phyloP scores from a whole-genome alignment of 2,329 filamentous ascomycete species.

The Colletotrichum destructivum region DNA sequence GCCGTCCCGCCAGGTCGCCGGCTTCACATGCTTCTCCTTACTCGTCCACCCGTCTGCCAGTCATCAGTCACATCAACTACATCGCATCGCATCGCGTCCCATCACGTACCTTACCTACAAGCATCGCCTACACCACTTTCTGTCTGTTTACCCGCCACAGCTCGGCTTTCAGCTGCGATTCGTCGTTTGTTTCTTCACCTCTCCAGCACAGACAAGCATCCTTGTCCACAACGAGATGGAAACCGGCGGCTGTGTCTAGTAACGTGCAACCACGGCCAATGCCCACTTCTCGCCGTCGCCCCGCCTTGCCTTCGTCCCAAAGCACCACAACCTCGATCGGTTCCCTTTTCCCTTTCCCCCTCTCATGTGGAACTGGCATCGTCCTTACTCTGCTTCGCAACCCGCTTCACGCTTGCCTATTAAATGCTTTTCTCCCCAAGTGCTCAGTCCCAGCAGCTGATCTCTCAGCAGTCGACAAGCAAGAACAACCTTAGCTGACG shows the following conservation, averaged over 20 bases:
- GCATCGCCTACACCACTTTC: slow-evolving; percentile 14
- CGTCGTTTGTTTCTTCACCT: slow-evolving; percentile 6
- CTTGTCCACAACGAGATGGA: slow-evolving; percentile 26
- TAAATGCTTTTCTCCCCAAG: slow-evolving; percentile 20
- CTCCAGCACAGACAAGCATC: slow-evolving; percentile 17
- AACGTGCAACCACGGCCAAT: slow-evolving; percentile 16
- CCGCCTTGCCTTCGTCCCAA: slow-evolving; percentile 5
- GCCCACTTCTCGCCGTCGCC: slow-evolving; percentile 9
- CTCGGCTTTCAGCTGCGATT: slow-evolving; percentile 18
- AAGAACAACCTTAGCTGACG: slow-evolving; percentile 33
- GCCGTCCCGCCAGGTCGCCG: slow-evolving; percentile 19
- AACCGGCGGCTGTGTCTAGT: slow-evolving; percentile 35
- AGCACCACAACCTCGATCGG: neutral
- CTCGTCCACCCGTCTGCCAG: slow-evolving; percentile 16
- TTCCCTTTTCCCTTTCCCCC: slow-evolving; percentile 10
- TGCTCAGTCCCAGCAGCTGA: slow-evolving; percentile 17
- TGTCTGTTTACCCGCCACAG: slow-evolving; percentile 6
- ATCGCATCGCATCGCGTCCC: slow-evolving; percentile 35
- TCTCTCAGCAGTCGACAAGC: slow-evolving; percentile 35
- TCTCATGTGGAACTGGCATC: slow-evolving; percentile 18
- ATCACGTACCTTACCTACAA: slow-evolving; percentile 30
- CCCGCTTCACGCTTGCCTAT: neutral
- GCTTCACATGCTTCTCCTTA: slow-evolving; percentile 16
- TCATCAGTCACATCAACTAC: slow-evolving; percentile 31
- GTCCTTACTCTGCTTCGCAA: neutral